A percentile compares a stretch with the other conserved stretches of the same genome.
Conservation (phyloP, 805 yeast species). For the Candida peoriensis region DNA sequence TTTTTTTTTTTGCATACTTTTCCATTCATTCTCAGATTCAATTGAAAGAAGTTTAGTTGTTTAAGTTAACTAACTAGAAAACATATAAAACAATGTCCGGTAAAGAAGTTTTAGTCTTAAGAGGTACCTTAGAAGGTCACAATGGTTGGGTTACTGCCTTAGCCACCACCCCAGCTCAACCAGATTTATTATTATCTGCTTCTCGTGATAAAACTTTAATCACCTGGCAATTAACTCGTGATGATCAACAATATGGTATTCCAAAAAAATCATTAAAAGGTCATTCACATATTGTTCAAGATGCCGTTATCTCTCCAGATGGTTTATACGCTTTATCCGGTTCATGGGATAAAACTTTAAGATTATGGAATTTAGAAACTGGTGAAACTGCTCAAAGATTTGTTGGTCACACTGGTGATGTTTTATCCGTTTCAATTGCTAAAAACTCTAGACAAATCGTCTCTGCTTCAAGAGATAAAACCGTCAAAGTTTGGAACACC, state of each 20-base stretch:
- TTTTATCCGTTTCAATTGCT: conserved; percentile 93
- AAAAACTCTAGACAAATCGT: conserved; percentile 96
- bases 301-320: conserved; percentile 95
- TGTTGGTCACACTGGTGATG: conserved; percentile 98
- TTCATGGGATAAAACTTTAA: conserved; percentile 99
- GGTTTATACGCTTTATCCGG: conserved; percentile 97
- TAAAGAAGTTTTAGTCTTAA: conserved; percentile 96
- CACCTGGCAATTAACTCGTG: conserved; percentile 96
- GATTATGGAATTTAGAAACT: conserved; percentile 95
- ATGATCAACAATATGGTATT: conserved; percentile 95
- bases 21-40: no score
- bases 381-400: conserved; percentile 94
- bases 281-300: conserved; percentile 99
- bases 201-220: conserved; percentile 98
- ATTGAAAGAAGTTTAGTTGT: no score
- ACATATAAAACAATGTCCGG: conserved; percentile 70
- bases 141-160: conserved; percentile 97
- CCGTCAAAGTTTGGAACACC: conserved; percentile 99
- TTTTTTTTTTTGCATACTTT: no score
- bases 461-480: conserved; percentile 98
- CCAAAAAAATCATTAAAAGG: conserved; percentile 97
- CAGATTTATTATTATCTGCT: conserved; percentile 96
- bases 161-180: conserved; percentile 97
- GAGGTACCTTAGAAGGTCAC: conserved; percentile 99
- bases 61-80: no score